Base-by-base conservation (phyloP, 106 monocot genomes). In the Acorus calamus region DNA sequence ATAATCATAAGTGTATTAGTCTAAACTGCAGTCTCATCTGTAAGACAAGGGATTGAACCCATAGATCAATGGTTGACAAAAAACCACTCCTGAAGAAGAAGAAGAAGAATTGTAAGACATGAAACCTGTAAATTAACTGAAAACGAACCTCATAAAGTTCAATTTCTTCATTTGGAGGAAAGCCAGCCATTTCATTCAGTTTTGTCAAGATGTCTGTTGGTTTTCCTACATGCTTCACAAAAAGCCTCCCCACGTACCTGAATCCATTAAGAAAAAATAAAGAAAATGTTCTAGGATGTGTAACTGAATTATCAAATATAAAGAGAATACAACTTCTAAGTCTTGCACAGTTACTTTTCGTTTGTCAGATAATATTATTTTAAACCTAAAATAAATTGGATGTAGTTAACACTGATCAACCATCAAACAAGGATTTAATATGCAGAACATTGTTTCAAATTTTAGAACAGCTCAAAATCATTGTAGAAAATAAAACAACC, bases 131-230 rank as follows among this genome's bases (percentile, higher is more conserved):
- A 7, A 13, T 52, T 44, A 45, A 65, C 42, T 6, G 51, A 57
- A 53, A 6, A 61, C 71, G 62, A 7, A 90, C 94, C 96, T 96
- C 96, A 71, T 82, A 96, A 41, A 96, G 78, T 77, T 85, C 84
- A 79, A 96, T 87, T 77, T 96, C 87, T 68, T 91, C 84, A 74
- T 80, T 71, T 44, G 71, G 72, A 60, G 74, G 62, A 57, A 91
- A 96, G 9, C 96, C 91, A 72, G 90, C 87, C 84, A 96, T 78
- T 79, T 90, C 85, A 78, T 96, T 96, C 59, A 96, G 57, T 70
- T 85, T 96, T 46, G 71, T 59, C 49, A 96, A 68, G 45, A 96
- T 91, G 57, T 96, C 96, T 42, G 59, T 28, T 61, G 96, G 96
- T 59, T 85, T 96, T 48, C 96, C 96, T 28, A 69, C 50, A 11